Base-by-base conservation (phyloP, 371 early-diverging fungal genomes). In the Dinochytrium kinnereticum region DNA sequence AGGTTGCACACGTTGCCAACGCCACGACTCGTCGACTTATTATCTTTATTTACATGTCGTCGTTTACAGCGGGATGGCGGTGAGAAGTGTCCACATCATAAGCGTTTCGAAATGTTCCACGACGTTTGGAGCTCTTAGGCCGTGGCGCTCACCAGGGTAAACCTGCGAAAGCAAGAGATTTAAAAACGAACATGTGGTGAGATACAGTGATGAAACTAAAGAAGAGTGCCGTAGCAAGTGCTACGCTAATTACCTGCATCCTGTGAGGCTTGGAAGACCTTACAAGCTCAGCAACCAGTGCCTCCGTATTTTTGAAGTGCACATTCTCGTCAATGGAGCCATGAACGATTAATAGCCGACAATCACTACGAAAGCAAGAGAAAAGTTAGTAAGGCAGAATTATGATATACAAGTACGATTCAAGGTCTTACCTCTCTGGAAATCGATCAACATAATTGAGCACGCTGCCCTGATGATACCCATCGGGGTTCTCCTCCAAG, bases 301-400 rank as follows among this genome's bases (percentile, higher is more conserved):
- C 30, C 59, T 91, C 88, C 0, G 91, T 88, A 77, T 93, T 87
- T 55, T 81, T 84, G 66, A 90, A 90, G 77, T 93, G 93, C 1
- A 94, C 94, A 78, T 94, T 94, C 75, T 94, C 93, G 77, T 94
- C 94, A 69, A 90, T 89, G 51, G 90, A 77, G 0, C 94, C 94
- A 76, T 94, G 94, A 0, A 87, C 92, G 59, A 94, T 81, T 37
- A 94, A 67, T 24, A 94, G 75, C 0, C 93, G 85, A 73, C 90
- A 87, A 28, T 87, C 89, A 49, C 72, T 69, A 26, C 57, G 24
- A 64, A 59, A 68, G 33, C 50, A 30, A 59, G 38, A 49, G 33
- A 68, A 5, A 70, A 28, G 53, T 55, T 36, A 1, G 51, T 37
- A 13, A 53, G 26, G 55, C 26, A n/a, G 13, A 40, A 36, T 10